Percentiles rank a stretch among this genome's conserved stretches.
phyloP scores from a whole-genome alignment of 1,284 basidiomycete species.

The Cutaneotrichosporon mucoides region DNA sequence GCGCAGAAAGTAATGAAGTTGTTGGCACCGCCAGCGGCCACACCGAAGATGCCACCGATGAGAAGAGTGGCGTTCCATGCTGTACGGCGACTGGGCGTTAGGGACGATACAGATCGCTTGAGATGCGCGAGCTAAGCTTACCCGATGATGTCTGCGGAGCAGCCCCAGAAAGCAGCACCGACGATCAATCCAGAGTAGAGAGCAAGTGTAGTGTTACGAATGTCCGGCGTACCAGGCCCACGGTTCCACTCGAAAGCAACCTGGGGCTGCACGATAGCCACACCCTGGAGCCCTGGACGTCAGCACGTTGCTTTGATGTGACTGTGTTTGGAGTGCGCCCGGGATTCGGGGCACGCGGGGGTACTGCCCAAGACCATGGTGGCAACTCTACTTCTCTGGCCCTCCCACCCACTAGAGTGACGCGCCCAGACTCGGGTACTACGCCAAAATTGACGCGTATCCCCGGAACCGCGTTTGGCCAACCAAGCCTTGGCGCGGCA shows the following conservation, averaged over 20 bases:
- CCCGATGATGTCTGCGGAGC: slow-evolving; percentile 48
- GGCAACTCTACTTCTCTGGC: too few relatives aligned
- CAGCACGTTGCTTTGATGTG: neutral
- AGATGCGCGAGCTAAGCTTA: slow-evolving; percentile 10
- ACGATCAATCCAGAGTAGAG: slow-evolving; percentile 59
- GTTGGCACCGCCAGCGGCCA: slow-evolving; percentile 57
- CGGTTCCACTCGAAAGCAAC: slow-evolving; percentile 52
- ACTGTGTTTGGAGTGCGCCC: too few relatives aligned
- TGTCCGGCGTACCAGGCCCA: neutral
- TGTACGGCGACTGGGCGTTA: slow-evolving; percentile 51
- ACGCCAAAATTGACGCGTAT: too few relatives aligned
- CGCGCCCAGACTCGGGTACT: too few relatives aligned
- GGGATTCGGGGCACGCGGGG: neutral
- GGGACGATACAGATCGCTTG: too few relatives aligned
- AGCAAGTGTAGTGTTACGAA: slow-evolving; percentile 52
- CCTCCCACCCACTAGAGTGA: too few relatives aligned
- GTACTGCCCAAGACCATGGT: neutral
- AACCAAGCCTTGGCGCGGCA: too few relatives aligned
- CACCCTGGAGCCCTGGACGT: slow-evolving; percentile 52
- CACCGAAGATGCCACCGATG: slow-evolving; percentile 59
- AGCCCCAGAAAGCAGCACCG: slow-evolving; percentile 58
- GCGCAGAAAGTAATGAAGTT: slow-evolving; percentile 51
- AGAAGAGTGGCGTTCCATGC: slow-evolving; percentile 62
- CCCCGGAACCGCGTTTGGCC: too few relatives aligned
- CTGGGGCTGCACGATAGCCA: slow-evolving; percentile 56